Evolutionary conservation across 495 filamentous ascomycete genomes (phyloP).

Genomic region (Amniculicola lignicola): DNA sequence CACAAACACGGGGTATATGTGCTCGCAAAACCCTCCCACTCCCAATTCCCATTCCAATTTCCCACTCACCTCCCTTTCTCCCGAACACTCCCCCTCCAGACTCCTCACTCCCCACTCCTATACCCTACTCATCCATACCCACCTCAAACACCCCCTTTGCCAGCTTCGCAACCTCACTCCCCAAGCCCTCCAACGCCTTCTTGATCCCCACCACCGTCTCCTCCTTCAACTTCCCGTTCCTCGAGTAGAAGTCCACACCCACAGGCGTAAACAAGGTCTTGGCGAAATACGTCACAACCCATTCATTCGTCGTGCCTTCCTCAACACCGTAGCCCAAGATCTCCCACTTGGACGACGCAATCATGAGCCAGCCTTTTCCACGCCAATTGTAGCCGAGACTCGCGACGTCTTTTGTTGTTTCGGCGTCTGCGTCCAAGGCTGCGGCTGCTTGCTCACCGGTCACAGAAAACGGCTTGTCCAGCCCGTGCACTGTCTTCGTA

Average conservation of each 20-base stretch:
- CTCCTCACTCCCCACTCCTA: slow-evolving; percentile 12
- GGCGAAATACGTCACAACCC: slow-evolving; percentile 73
- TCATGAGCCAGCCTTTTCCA: slow-evolving; percentile 63
- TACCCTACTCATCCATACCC: slow-evolving; percentile 31
- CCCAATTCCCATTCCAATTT: too few species aligned
- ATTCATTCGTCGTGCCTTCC: slow-evolving; percentile 44
- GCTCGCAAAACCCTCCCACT: too few species aligned
- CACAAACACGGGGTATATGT: too few species aligned
- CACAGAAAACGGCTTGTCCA: slow-evolving; percentile 52
- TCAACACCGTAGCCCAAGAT: slow-evolving; percentile 65
- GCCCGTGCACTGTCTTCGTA: slow-evolving; percentile 58
- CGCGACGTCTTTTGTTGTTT: slow-evolving; percentile 20
- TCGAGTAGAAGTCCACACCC: slow-evolving; percentile 69
- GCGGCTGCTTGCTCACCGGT: neutral
- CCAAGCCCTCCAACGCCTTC: slow-evolving; percentile 38
- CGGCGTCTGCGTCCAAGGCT: neutral
- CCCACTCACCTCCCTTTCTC: neutral
- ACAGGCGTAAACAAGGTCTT: slow-evolving; percentile 72
- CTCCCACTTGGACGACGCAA: slow-evolving; percentile 70
- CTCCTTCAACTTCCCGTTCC: slow-evolving; percentile 52
- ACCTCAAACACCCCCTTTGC: slow-evolving; percentile 44
- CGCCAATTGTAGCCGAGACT: slow-evolving; percentile 63
- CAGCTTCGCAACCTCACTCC: slow-evolving; percentile 42
- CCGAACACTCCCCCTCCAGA: slow-evolving; percentile 11
- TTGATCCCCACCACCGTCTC: slow-evolving; percentile 48